Conservation (phyloP, 1,139 yeast genomes). For the Candida smagusa region DNA sequence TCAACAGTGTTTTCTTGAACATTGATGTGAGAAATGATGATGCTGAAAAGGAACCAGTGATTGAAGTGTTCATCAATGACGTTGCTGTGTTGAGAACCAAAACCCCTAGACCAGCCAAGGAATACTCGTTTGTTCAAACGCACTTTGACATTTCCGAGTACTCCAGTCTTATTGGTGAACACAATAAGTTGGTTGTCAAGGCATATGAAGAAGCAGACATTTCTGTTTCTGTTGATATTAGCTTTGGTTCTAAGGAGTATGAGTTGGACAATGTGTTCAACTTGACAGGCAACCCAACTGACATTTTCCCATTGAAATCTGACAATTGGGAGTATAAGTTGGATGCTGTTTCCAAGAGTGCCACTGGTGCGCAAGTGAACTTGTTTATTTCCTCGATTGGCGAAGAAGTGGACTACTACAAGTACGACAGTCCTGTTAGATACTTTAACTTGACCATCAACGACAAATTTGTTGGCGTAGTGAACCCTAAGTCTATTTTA, state of each 20-base stretch:
- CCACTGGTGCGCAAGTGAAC: slow-evolving; percentile 21
- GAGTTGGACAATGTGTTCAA: slow-evolving; percentile 1
- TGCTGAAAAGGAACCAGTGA: background rate
- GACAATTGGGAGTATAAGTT: slow-evolving; percentile 1
- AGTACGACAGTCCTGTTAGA: slow-evolving; percentile 21
- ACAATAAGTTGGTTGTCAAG: slow-evolving; percentile 1
- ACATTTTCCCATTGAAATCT: slow-evolving; percentile 1
- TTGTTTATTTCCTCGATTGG: slow-evolving; percentile 25
- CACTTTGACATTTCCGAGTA: slow-evolving; percentile 6
- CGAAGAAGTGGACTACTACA: slow-evolving; percentile 21
- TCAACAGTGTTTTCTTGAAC: too few relatives aligned
- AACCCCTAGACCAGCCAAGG: background rate
- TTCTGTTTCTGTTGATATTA: background rate
- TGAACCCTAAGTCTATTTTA: slow-evolving; percentile 26
- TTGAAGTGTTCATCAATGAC: background rate
- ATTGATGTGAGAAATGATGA: background rate
- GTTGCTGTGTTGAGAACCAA: background rate
- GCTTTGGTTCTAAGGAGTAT: background rate
- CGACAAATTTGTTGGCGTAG: slow-evolving; percentile 17
- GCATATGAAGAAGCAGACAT: slow-evolving; percentile 4
- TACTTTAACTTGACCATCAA: slow-evolving; percentile 21
- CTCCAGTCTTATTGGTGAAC: slow-evolving; percentile 1
- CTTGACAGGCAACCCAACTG: slow-evolving; percentile 1
- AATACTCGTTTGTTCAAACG: slow-evolving; percentile 1
- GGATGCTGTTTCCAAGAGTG: slow-evolving; percentile 17